Conservation (phyloP, 257 asterid species). For the Ehretia macrophylla region DNA sequence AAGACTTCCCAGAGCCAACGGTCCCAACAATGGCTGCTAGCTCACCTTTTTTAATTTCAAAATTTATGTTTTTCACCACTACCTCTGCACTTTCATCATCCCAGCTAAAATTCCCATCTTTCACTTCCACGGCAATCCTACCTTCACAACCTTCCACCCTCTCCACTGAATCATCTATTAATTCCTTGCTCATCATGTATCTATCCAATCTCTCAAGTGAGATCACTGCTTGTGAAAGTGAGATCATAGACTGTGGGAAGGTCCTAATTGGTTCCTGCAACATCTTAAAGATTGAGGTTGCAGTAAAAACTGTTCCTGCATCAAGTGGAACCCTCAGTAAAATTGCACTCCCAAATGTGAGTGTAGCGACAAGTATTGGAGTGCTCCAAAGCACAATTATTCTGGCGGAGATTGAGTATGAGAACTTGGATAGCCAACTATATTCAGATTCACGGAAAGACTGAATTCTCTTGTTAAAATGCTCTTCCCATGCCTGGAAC, state of each 20-base stretch:
- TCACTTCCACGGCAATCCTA: slow-evolving; percentile 60
- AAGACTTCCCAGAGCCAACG: slow-evolving; percentile 94
- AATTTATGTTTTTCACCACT: slow-evolving; percentile 45
- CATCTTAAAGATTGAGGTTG: slow-evolving; percentile 69
- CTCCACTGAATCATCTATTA: slow-evolving; percentile 62
- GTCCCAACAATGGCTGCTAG: slow-evolving; percentile 88
- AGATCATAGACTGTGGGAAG: slow-evolving; percentile 88
- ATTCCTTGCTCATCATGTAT: slow-evolving; percentile 77
- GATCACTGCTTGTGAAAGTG: slow-evolving; percentile 84
- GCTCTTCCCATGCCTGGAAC: slow-evolving; percentile 98
- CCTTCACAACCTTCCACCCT: slow-evolving; percentile 55
- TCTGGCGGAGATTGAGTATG: slow-evolving; percentile 57
- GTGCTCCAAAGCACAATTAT: slow-evolving; percentile 73
- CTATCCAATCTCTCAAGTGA: slow-evolving; percentile 79
- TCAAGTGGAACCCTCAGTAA: slow-evolving; percentile 61
- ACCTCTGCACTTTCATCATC: slow-evolving; percentile 66
- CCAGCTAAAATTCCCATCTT: slow-evolving; percentile 73
- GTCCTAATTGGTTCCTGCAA: slow-evolving; percentile 87
- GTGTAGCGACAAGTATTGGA: slow-evolving; percentile 54
- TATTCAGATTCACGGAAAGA: slow-evolving; percentile 64
- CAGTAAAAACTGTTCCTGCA: slow-evolving; percentile 75
- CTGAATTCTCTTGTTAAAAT: slow-evolving; percentile 67
- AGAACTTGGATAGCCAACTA: slow-evolving; percentile 65
- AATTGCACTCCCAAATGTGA: slow-evolving; percentile 70
- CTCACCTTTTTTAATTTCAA: slow-evolving; percentile 64